These are phyloP conservation scores for Lobulomyces angularis DNA, from an alignment of 192 early-diverging fungal genomes.

Conservation along the genomic window DNA sequence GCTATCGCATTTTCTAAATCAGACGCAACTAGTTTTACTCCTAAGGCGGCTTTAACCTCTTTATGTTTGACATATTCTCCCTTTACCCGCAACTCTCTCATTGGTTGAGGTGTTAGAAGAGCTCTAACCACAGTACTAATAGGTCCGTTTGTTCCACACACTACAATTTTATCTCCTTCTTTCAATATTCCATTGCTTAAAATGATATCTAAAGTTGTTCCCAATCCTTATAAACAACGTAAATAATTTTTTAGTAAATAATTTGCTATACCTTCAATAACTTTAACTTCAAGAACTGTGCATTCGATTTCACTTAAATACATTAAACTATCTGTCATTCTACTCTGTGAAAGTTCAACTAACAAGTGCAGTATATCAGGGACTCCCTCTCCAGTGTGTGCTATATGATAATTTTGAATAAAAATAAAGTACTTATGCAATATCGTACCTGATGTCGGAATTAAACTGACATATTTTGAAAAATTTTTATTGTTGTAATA, in stretches of 20 bases:
- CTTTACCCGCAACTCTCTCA: conserved; percentile 94
- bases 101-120: conserved; percentile 95
- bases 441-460: conserved; percentile 96
- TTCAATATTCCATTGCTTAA: conserved; percentile 86
- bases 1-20: conserved; percentile 94
- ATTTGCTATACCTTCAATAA: conserved; percentile 71
- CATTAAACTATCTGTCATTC: conserved; percentile 93
- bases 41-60: conserved; percentile 88
- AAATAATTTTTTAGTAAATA: no score
- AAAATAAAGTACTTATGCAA: no score
- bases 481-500: conserved; percentile 95
- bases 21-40: conserved; percentile 89
- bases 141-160: conserved; percentile 90
- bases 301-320: conserved; percentile 91
- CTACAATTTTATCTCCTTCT: conserved; percentile 90
- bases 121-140: conserved; percentile 89
- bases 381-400: conserved; percentile 95
- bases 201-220: conserved; percentile 94
- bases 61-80: conserved; percentile 94
- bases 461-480: conserved; percentile 86
- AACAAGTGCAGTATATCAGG: conserved; percentile 91
- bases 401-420: no score
- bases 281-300: conserved; percentile 98
- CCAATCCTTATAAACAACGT: no score
- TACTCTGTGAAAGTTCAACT: conserved; percentile 80